Evolutionary conservation across 163 green algal genomes (phyloP).

Genomic region (Scenedesmus sp.): DNA sequence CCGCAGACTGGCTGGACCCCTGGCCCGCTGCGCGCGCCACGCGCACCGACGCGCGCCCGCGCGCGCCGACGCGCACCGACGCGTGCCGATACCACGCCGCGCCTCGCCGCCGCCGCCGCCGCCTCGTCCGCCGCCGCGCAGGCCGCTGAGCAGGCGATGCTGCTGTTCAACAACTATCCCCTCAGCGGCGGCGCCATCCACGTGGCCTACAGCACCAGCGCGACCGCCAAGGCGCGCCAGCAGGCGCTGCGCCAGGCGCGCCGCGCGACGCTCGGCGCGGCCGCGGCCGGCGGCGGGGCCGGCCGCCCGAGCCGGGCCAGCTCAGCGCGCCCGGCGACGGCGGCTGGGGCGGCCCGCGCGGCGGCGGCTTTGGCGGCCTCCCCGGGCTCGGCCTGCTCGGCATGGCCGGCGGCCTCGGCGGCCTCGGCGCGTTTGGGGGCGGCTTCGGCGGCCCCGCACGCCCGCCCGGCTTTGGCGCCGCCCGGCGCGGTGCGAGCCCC

Average conservation of each 20-base stretch:
- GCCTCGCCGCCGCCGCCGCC: too few relatives aligned
- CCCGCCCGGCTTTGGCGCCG: not conserved
- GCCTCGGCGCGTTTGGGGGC: not conserved
- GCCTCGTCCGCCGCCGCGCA: too few relatives aligned
- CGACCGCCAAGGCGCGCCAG: slow-evolving; percentile 43
- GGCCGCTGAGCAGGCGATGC: slow-evolving; percentile 47
- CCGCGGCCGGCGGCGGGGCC: not conserved
- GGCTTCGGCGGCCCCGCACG: not conserved
- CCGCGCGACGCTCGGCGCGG: slow-evolving; percentile 18
- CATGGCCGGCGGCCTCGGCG: not conserved
- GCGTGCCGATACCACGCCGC: too few relatives aligned
- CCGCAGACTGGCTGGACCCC: too few relatives aligned
- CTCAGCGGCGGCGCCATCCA: slow-evolving; percentile 42
- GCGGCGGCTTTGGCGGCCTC: not conserved
- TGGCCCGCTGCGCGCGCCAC: too few relatives aligned
- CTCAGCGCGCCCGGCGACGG: not conserved
- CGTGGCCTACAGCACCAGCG: slow-evolving; percentile 39
- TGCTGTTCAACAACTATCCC: slow-evolving; percentile 47
- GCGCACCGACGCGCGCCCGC: too few relatives aligned
- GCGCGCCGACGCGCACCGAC: too few relatives aligned
- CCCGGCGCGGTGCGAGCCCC: too few relatives aligned
- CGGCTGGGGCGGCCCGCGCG: not conserved
- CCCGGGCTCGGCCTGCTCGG: not conserved
- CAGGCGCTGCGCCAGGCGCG: slow-evolving; percentile 37
- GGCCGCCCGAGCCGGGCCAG: not conserved